Conservation (phyloP, 2,329 filamentous ascomycete species). For the Xylaria sp. region DNA sequence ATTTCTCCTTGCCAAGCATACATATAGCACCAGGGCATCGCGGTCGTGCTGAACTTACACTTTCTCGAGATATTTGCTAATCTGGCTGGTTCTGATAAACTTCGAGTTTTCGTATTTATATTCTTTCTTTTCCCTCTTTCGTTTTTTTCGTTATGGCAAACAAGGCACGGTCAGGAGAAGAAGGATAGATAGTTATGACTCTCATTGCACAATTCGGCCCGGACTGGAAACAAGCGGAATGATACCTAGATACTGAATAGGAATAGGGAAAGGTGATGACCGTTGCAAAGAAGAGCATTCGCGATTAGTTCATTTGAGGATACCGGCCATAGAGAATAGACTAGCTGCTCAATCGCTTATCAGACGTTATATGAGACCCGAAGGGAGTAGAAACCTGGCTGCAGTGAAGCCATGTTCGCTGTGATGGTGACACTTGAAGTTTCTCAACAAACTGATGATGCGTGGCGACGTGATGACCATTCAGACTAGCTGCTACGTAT, state of each 20-base stretch:
- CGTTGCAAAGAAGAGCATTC: constrained; percentile 7
- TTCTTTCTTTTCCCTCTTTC: neutral
- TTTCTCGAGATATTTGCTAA: constrained; percentile 32
- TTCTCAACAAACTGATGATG: neutral
- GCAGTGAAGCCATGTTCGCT: neutral
- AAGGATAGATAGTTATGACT: constrained; percentile 26
- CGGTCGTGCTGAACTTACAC: constrained; percentile 31
- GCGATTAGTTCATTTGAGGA: constrained; percentile 9
- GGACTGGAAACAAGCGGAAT: constrained; percentile 29
- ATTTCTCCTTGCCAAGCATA: constrained; percentile 38
- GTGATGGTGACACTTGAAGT: neutral
- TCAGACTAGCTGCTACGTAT: too few species aligned
- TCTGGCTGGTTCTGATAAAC: constrained; percentile 29
- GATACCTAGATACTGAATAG: constrained; percentile 32
- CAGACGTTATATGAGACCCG: constrained; percentile 7
- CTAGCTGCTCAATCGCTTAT: constrained; percentile 31
- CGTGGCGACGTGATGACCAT: neutral
- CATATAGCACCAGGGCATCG: constrained; percentile 30
- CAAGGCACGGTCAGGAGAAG: neutral
- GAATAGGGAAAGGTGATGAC: constrained; percentile 5
- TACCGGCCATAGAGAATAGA: constrained; percentile 30
- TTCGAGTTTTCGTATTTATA: constrained; percentile 30
- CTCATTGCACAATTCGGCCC: constrained; percentile 22
- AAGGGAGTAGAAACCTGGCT: neutral
- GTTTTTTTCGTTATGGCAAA: constrained; percentile 10